These are phyloP conservation scores for Aspergillus puulaauensis DNA, from an alignment of 2,329 filamentous ascomycete genomes.

Conservation along the genomic window DNA sequence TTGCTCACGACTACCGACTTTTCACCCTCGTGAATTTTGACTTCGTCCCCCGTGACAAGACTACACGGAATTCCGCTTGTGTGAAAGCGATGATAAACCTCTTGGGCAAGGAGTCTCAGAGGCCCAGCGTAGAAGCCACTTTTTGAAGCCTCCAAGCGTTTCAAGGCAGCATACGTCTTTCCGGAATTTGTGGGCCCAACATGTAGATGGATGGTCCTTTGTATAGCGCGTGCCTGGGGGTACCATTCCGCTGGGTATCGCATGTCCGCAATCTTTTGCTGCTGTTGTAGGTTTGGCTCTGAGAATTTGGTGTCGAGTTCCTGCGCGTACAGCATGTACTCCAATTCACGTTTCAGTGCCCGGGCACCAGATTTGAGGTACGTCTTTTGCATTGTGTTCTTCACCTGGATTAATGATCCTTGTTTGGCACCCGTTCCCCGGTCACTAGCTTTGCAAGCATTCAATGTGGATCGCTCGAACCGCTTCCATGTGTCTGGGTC, in stretches of 20 bases:
- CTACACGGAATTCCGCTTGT: constrained; percentile 75
- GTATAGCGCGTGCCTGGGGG: constrained; percentile 74
- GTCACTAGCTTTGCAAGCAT: constrained; percentile 30
- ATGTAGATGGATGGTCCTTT: constrained; percentile 84
- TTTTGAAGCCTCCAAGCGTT: constrained; percentile 73
- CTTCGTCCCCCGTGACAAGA: constrained; percentile 88
- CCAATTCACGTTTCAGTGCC: constrained; percentile 59
- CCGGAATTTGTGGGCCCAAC: constrained; percentile 97
- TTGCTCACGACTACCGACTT: constrained; percentile 68
- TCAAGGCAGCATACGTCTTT: constrained; percentile 92
- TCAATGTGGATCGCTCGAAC: constrained; percentile 33
- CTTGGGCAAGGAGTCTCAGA: constrained; percentile 82
- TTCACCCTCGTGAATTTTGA: constrained; percentile 64
- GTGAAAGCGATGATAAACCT: constrained; percentile 85
- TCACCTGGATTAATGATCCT: constrained; percentile 25
- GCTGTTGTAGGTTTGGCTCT: constrained; percentile 55
- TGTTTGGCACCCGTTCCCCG: constrained; percentile 12
- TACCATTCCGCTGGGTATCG: constrained; percentile 93
- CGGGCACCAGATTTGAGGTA: constrained; percentile 55
- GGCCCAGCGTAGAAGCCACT: constrained; percentile 89
- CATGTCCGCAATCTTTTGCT: constrained; percentile 72
- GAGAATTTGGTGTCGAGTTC: constrained; percentile 60
- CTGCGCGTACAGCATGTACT: constrained; percentile 68
- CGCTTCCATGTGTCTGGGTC: constrained; percentile 24
- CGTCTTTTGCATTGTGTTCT: constrained; percentile 53